phyloP scores from a whole-genome alignment of 1,139 yeast species.

The Sugiyamaella sp. region DNA sequence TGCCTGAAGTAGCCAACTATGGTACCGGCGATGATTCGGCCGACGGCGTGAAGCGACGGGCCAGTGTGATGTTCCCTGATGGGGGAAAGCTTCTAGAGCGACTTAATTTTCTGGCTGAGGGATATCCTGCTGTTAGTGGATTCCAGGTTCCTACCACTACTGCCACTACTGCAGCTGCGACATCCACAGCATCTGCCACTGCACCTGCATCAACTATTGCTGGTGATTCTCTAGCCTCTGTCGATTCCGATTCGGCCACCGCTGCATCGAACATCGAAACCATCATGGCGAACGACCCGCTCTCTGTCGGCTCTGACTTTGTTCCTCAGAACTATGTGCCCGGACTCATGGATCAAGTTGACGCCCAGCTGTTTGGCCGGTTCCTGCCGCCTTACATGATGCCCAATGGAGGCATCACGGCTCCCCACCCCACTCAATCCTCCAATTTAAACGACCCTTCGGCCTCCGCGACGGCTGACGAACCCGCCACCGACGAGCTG shows the following conservation, averaged over 20 bases:
- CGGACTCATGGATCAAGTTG: constrained; percentile 81
- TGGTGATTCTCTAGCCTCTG: background rate
- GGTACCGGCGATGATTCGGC: constrained; percentile 19
- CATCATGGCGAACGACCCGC: background rate
- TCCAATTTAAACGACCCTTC: background rate
- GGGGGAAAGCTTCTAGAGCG: constrained; percentile 18
- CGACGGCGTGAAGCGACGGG: constrained; percentile 16
- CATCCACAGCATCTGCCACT: background rate
- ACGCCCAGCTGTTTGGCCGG: constrained; percentile 80
- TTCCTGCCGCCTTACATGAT: constrained; percentile 84
- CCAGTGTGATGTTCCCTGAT: constrained; percentile 17
- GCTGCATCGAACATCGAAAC: background rate
- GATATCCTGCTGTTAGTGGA: constrained; percentile 17
- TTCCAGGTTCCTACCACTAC: constrained; percentile 1
- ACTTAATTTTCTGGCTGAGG: constrained; percentile 15
- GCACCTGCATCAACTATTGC: background rate
- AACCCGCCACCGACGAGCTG: background rate
- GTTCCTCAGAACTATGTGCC: constrained; percentile 54
- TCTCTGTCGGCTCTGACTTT: background rate
- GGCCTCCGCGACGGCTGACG: background rate
- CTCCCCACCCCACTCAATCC: background rate
- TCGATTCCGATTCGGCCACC: background rate
- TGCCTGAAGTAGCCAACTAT: constrained; percentile 21
- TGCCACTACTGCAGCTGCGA: background rate
- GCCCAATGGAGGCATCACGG: constrained; percentile 17